Evolutionary conservation across 257 asterid genomes (phyloP).

Genomic region (Handroanthus guayacan): DNA sequence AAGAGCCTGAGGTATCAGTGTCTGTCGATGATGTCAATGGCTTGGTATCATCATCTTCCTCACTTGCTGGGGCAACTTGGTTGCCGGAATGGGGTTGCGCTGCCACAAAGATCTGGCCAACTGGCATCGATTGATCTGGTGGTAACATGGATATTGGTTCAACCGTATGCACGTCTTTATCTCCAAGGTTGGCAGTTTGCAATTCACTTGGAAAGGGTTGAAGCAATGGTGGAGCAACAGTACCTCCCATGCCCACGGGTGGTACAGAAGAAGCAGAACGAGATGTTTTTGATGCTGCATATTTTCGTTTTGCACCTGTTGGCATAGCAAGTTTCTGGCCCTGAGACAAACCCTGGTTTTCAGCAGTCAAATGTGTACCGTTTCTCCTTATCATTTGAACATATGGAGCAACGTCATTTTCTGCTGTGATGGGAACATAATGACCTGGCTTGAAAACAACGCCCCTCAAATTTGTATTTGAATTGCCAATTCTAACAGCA

Average conservation of each 20-base stretch:
- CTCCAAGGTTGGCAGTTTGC: slow-evolving; percentile 44
- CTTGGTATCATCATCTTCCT: slow-evolving; percentile 41
- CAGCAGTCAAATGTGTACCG: slow-evolving; percentile 48
- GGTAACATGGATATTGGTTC: slow-evolving; percentile 73
- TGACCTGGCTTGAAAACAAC: slow-evolving; percentile 91
- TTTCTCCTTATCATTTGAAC: slow-evolving; percentile 72
- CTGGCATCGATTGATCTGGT: slow-evolving; percentile 60
- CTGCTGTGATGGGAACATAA: slow-evolving; percentile 69
- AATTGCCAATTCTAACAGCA: slow-evolving; percentile 72
- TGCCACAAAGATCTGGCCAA: slow-evolving; percentile 48
- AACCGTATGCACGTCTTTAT: slow-evolving; percentile 62
- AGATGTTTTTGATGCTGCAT: slow-evolving; percentile 33
- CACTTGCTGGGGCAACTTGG: slow-evolving; percentile 43
- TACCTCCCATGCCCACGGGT: slow-evolving; percentile 64
- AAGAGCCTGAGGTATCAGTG: slow-evolving; percentile 49
- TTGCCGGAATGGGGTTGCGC: slow-evolving; percentile 44
- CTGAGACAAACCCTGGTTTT: slow-evolving; percentile 42
- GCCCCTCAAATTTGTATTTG: slow-evolving; percentile 69
- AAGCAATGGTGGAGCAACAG: slow-evolving; percentile 64
- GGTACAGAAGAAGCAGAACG: slow-evolving; percentile 56
- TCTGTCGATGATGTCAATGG: slow-evolving; percentile 42
- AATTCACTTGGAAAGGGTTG: slow-evolving; percentile 56
- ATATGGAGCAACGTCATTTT: slow-evolving; percentile 85
- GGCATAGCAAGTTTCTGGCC: slow-evolving; percentile 40
- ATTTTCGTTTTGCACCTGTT: slow-evolving; percentile 48